Evolutionary conservation across 2,329 filamentous ascomycete species (phyloP).

Genomic region (Dactylellina haptotyla): DNA sequence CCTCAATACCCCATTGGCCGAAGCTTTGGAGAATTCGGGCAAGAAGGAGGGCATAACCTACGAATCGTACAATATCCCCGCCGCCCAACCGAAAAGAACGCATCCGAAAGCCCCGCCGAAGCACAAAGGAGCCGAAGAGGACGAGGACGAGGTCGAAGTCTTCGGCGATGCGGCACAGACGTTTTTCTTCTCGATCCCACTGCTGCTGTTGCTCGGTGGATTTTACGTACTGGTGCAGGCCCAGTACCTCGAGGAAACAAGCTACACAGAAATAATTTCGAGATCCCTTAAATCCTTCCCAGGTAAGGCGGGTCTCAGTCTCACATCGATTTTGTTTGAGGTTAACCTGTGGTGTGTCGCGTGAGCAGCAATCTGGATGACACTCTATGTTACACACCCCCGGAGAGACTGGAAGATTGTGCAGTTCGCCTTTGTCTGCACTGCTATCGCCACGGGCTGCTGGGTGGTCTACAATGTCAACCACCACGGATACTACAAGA

Average conservation of each 20-base stretch:
- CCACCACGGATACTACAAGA: slow-evolving; percentile 79
- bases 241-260: slow-evolving; percentile 76
- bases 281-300: slow-evolving; percentile 68
- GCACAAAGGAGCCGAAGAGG: slow-evolving; percentile 51
- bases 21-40: slow-evolving; percentile 62
- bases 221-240: slow-evolving; percentile 81
- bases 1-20: slow-evolving; percentile 66
- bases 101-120: slow-evolving; percentile 51
- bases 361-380: slow-evolving; percentile 66
- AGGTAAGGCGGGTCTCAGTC: slow-evolving; percentile 62
- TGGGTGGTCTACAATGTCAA: slow-evolving; percentile 87
- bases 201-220: slow-evolving; percentile 79
- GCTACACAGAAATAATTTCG: slow-evolving; percentile 68
- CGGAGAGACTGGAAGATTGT: slow-evolving; percentile 61
- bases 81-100: slow-evolving; percentile 38
- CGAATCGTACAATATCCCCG: slow-evolving; percentile 54
- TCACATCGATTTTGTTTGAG: not conserved
- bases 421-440: slow-evolving; percentile 73
- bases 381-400: slow-evolving; percentile 70
- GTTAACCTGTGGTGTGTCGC: slow-evolving; percentile 19
- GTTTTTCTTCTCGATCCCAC: slow-evolving; percentile 67
- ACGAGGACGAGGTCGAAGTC: slow-evolving; percentile 62
- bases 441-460: slow-evolving; percentile 73
- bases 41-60: slow-evolving; percentile 58
- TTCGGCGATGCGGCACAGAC: slow-evolving; percentile 65